Evolutionary conservation across 345 rosid genomes (phyloP), one percentile per base, ranked within the genome.

Genomic region (Lumnitzera racemosa): DNA sequence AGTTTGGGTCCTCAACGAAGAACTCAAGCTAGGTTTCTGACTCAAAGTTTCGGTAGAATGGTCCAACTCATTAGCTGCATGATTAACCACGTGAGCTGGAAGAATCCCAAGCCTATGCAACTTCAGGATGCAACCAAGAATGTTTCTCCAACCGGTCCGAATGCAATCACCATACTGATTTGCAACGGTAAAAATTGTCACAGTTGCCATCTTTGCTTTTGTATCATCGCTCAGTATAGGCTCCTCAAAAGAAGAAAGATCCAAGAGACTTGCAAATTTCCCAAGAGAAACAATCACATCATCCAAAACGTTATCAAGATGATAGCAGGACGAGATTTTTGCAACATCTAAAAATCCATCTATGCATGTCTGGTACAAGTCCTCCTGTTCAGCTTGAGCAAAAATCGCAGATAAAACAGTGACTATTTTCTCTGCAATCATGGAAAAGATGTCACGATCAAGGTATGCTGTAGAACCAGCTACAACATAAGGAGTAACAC

Each of bases 271-370:
- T 24, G 99, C 90, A 84, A 94, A 94, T 73, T 84, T 94, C 71
- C 97, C 88, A 25, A 94, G 86, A 67, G 99, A 94, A 20, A 88
- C 96, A 51, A 94, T 96, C 31, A 94, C 82, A 72, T 94, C 99
- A 78, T 94, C 99, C 69, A 88, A 79, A 36, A 94, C 96, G 70
- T 90, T 96, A 83, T 88, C 99, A 58, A 94, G 89, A 82, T 94
- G 97, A 83, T 88, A 94, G 72, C 96, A 94, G 5, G 99, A 95
- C 2, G 97, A 94, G 59, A 94, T 94, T 74, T 88, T 94, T 13
- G 99, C 97, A 63, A 90, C 84, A 68, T 96, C 97, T 72, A 90
- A 76, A 75, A 90, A 94, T 59, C 99, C 99, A 76, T 94, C 96
- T 31, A 94, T 90, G 76, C 99, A 94, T 55, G 90, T 81, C 73